Base-by-base conservation (phyloP, 129 eudicot genomes). In the Centella asiatica region DNA sequence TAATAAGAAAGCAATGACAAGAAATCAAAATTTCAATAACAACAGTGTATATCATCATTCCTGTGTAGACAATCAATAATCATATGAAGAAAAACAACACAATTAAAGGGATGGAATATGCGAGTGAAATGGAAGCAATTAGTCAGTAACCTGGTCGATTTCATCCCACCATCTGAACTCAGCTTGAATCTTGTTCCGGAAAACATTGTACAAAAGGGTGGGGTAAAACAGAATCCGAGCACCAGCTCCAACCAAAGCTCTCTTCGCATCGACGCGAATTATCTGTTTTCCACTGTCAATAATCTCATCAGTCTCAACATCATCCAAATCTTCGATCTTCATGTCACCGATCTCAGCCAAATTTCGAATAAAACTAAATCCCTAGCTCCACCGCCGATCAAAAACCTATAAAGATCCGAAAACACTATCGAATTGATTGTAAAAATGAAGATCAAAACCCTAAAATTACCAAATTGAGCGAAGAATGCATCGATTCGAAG, bases 121-220 rank as follows among this genome's bases (percentile, higher is more conserved):
- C n/a, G n/a, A n/a, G n/a, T n/a, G n/a, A n/a, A n/a, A n/a, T n/a
- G n/a, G n/a, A n/a, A 29, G n/a, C 17, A 25, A 31, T 27, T 32
- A 36, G 17, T 4, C 26, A 14, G 24, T 18, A 22, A 89, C 97
- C 97, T 89, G 84, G 69, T 85, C 90, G 66, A 89, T 78, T 52
- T 85, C 70, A 24, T 89, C 95, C 95, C 95, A 89, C 97, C 97
- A 89, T 62, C 95, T 69, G 66, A 89, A 89, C 75, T 85, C 88
- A 0, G 97, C 26, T 34, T 85, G 78, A 62, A 83, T 72, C 57
- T 86, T 90, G 69, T 86, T 78, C 4, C 97, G 65, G 36, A 83
- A 76, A 72, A 90, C 97, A 66, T 90, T 90, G 68, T 83, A 86
- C 46, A 90, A 44, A 65, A 90, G 89, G 15, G 97, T 90, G 28